A percentile compares a stretch with the other conserved stretches of the same genome.
These are phyloP conservation scores for Paxillus rubicundulus DNA, from an alignment of 768 basidiomycete species.

Conservation along the genomic window DNA sequence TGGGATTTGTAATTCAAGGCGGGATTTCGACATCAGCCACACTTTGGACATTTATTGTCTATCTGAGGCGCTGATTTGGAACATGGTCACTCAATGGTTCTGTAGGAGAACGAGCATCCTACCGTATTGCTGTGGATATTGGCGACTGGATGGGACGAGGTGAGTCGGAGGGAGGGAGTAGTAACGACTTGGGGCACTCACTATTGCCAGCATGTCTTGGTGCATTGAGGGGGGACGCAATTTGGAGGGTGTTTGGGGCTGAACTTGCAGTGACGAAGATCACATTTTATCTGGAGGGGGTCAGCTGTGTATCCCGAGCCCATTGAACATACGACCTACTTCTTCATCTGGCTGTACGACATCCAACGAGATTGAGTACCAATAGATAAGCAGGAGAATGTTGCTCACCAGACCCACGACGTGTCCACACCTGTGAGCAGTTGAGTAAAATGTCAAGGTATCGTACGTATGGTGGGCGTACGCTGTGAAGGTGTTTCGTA, in stretches of 20 bases:
- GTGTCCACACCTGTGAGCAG: slow-evolving; percentile 49
- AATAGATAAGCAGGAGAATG: not conserved
- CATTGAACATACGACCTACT: slow-evolving; percentile 28
- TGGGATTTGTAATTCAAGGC: slow-evolving; percentile 2
- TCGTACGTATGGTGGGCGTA: slow-evolving; percentile 26
- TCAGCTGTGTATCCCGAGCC: slow-evolving; percentile 10
- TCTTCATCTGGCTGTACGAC: slow-evolving; percentile 55
- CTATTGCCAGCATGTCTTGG: slow-evolving; percentile 69
- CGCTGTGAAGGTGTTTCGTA: slow-evolving; percentile 54
- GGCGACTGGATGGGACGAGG: slow-evolving; percentile 39
- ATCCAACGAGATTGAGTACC: slow-evolving; percentile 8
- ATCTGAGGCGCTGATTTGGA: slow-evolving; percentile 52
- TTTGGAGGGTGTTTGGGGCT: slow-evolving; percentile 52
- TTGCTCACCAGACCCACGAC: slow-evolving; percentile 45
- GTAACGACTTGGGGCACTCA: slow-evolving; percentile 32
- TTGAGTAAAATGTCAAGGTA: slow-evolving; percentile 3
- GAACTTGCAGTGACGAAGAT: slow-evolving; percentile 59
- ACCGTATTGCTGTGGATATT: slow-evolving; percentile 69
- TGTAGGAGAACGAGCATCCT: slow-evolving; percentile 16
- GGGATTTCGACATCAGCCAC: slow-evolving; percentile 15
- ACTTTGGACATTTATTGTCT: slow-evolving; percentile 54
- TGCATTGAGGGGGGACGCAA: slow-evolving; percentile 53
- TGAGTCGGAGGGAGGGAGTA: slow-evolving; percentile 9
- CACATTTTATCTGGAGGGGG: slow-evolving; percentile 55
- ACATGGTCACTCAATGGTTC: not conserved